Evolutionary conservation across 768 basidiomycete genomes (phyloP), one percentile per base, ranked within the genome.

Genomic region (Sarcodon aspratus): DNA sequence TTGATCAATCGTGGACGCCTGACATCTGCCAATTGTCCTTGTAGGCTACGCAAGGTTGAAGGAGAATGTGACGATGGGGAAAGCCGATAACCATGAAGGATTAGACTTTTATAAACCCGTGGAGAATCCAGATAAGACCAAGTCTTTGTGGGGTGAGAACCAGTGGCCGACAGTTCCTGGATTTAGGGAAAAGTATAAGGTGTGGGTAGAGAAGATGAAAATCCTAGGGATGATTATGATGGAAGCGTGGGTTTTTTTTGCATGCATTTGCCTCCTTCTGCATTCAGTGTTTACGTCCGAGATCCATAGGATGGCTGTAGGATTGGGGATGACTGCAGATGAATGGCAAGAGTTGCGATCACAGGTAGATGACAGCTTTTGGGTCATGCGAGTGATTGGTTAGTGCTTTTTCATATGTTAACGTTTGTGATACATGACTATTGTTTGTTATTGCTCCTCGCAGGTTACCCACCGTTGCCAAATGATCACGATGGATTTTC

Each of bases 301-400:
- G 21, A 52, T 50, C 45, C 6, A 18, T 13, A 92, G 89, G 18
- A 93, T 94, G 86, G 80, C 86, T 1, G 67, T 70, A 50, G 92
- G 91, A 7, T 67, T 95, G 6, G 85, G 85, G 9, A 75, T 91
- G 79, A 74, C 72, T 5, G 48, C 61, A 0, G 73, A 77, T 1
- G 92, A 93, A 58, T 87, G 85, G 82, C 51, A 67, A 10, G 74
- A 76, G 0, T 69, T 95, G 44, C 74, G 75, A n/a, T 59, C 61
- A 21, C 74, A 83, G 60, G 82, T 94, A 0, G 78, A 89, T 50
- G 80, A 94, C 54, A 82, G 81, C 54, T 96, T 95, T 59, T 95
- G 93, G 93, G 76, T 81, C 6, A 80, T 92, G 83, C 75, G 92
- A 5, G 69, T 84, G 4, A 87, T 95, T 49, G 90, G 86, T 84